These are phyloP conservation scores for Penicillium sp. DNA, from an alignment of 2,329 filamentous ascomycete species.

Conservation along the genomic window DNA sequence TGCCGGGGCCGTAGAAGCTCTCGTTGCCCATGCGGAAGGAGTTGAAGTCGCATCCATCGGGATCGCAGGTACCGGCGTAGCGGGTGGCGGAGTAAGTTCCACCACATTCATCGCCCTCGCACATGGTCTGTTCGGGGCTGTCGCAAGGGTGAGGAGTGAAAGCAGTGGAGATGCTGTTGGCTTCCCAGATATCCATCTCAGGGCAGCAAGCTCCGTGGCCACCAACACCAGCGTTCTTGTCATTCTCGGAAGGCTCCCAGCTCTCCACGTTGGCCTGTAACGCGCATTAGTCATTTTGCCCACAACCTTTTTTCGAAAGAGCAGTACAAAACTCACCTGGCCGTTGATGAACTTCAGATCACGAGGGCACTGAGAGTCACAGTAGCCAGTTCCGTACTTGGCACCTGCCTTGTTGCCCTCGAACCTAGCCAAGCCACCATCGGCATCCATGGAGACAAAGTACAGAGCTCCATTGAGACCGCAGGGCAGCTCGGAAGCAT, in stretches of 20 bases:
- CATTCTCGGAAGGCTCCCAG: constrained; percentile 51
- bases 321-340: constrained; percentile 22
- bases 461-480: constrained; percentile 72
- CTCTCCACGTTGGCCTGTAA: constrained; percentile 52
- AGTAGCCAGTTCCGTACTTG: constrained; percentile 62
- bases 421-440: constrained; percentile 56
- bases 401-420: constrained; percentile 57
- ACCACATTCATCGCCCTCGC: constrained; percentile 52
- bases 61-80: constrained; percentile 63
- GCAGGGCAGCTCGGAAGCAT: constrained; percentile 65
- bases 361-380: constrained; percentile 57
- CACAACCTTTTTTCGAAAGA: background rate
- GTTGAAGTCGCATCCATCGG: constrained; percentile 70
- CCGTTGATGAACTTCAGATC: constrained; percentile 47
- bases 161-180: constrained; percentile 63
- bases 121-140: constrained; percentile 49
- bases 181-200: constrained; percentile 71
- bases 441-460: constrained; percentile 58
- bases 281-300: background rate
- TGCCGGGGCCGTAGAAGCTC: constrained; percentile 60
- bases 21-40: constrained; percentile 63
- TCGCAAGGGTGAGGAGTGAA: constrained; percentile 65
- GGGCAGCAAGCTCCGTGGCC: constrained; percentile 61
- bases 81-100: constrained; percentile 53
- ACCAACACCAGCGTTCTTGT: constrained; percentile 54